Percentiles rank a stretch among this genome's conserved stretches.
Conservation (phyloP, 177 flowering plant species). For the Vitis hybrid region DNA sequence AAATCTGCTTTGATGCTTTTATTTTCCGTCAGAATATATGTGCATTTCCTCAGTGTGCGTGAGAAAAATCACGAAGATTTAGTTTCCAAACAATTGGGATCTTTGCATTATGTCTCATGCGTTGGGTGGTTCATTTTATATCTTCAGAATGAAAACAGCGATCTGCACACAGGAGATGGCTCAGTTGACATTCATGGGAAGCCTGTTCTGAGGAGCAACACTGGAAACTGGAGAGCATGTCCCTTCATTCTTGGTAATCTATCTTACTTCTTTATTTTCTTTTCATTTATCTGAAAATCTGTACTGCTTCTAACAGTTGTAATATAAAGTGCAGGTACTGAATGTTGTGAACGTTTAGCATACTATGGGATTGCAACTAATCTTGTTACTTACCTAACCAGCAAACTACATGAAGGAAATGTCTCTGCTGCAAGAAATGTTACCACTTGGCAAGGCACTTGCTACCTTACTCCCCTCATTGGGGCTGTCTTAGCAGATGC, state of each 20-base stretch:
- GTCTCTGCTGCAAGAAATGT: constrained; percentile 81
- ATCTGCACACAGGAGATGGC: constrained; percentile 80
- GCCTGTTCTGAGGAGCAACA: constrained; percentile 65
- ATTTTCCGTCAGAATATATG: neutral
- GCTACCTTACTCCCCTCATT: constrained; percentile 79
- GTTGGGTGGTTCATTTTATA: neutral
- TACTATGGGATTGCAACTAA: constrained; percentile 83
- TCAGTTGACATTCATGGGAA: constrained; percentile 80
- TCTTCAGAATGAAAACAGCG: constrained; percentile 39
- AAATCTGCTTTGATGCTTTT: neutral
- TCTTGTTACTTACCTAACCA: constrained; percentile 76
- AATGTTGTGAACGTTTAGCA: constrained; percentile 85
- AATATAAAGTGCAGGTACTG: constrained; percentile 54
- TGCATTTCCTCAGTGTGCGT: neutral
- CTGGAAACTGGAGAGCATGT: constrained; percentile 97
- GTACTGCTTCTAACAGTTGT: constrained; percentile 4
- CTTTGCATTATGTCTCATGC: neutral
- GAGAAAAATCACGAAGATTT: too few relatives aligned
- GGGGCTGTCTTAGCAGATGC: constrained; percentile 90
- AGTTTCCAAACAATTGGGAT: neutral
- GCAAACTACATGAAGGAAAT: constrained; percentile 68
- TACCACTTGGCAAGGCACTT: constrained; percentile 83
- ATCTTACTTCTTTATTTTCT: neutral
- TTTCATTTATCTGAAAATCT: neutral
- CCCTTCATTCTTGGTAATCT: constrained; percentile 70